Percentiles rank a stretch among this genome's conserved stretches.
These are phyloP conservation scores for Rhytidiadelphus loreus DNA, from an alignment of 225 moss, liverwort and hornwort species.

Conservation along the genomic window DNA sequence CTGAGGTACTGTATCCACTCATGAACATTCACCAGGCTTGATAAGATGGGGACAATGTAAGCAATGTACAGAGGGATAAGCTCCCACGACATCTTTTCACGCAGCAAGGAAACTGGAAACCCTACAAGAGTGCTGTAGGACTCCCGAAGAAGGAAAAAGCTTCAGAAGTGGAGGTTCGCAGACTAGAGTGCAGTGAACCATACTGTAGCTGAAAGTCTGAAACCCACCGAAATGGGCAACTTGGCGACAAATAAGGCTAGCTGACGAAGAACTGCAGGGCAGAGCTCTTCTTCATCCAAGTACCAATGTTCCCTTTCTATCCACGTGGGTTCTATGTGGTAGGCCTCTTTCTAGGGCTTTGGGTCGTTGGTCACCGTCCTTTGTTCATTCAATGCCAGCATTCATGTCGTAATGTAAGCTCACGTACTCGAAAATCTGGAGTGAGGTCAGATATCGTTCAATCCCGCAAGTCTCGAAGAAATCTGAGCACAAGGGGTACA, in stretches of 20 bases:
- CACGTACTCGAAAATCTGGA: not conserved
- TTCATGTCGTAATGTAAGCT: not conserved
- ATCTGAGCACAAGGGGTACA: not conserved
- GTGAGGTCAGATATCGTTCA: not conserved
- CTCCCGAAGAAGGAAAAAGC: not conserved
- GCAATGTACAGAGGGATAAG: not conserved
- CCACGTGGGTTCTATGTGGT: not conserved
- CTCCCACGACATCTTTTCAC: not conserved
- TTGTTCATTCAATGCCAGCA: not conserved
- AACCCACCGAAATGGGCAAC: not conserved
- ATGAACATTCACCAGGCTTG: not conserved
- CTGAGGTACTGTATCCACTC: constrained; percentile 1
- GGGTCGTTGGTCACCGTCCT: not conserved
- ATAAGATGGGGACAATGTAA: not conserved
- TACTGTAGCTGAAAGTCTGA: not conserved
- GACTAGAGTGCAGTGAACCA: not conserved
- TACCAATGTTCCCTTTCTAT: not conserved
- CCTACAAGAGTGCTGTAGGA: not conserved
- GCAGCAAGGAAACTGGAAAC: not conserved
- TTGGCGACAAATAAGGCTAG: not conserved
- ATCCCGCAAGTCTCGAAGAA: not conserved
- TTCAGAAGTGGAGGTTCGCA: not conserved
- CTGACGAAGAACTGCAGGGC: not conserved
- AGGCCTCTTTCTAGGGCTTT: not conserved
- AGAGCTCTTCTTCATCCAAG: constrained; percentile 19